Evolutionary conservation across 176 grass and related monocot species (phyloP).

Genomic region (Triticum timopheevii): DNA sequence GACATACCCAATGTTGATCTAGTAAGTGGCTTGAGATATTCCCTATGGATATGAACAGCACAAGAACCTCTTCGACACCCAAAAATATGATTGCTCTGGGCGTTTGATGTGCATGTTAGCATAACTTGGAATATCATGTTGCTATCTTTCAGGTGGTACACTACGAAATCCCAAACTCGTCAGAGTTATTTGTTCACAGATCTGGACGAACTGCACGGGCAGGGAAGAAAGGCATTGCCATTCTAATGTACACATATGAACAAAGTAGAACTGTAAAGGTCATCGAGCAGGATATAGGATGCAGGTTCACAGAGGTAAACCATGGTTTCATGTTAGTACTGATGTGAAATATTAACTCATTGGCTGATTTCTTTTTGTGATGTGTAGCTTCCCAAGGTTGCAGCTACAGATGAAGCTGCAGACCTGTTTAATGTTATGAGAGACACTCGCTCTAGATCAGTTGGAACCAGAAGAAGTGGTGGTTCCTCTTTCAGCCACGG

Average conservation of each 20-base stretch:
- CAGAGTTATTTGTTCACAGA: constrained; percentile 94
- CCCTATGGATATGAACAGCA: background rate
- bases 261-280: constrained; percentile 69
- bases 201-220: constrained; percentile 93
- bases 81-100: background rate
- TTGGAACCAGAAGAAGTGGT: constrained; percentile 40
- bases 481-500: constrained; percentile 46
- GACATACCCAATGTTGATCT: constrained; percentile 99
- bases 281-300: constrained; percentile 91
- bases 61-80: background rate
- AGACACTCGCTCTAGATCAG: constrained; percentile 45
- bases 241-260: constrained; percentile 76
- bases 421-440: constrained; percentile 67
- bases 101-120: constrained; percentile 14
- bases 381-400: constrained; percentile 76
- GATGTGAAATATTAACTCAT: background rate
- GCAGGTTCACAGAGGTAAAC: constrained; percentile 76
- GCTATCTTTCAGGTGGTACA: constrained; percentile 65
- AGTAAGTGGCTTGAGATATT: constrained; percentile 45
- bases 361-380: constrained; percentile 4
- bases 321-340: constrained; percentile 1
- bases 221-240: constrained; percentile 87
- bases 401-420: constrained; percentile 43
- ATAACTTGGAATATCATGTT: constrained; percentile 15
- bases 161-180: constrained; percentile 82